These are phyloP conservation scores for Alternaria conjuncta DNA, from an alignment of 2,329 filamentous ascomycete genomes.

Conservation along the genomic window DNA sequence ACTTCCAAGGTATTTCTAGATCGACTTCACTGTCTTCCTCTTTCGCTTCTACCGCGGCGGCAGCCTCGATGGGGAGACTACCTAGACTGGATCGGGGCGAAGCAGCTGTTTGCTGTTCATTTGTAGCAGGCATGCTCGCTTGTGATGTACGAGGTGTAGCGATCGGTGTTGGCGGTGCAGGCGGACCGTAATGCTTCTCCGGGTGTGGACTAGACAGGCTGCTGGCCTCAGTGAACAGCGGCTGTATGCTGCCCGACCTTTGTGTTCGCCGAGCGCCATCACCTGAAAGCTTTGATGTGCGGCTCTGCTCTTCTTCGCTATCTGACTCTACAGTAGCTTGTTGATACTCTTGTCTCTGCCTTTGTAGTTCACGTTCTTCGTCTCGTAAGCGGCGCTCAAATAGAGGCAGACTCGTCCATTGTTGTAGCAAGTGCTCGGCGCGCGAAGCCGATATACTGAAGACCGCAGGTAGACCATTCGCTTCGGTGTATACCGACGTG, in stretches of 20 bases:
- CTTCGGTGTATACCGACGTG: slow-evolving; percentile 23
- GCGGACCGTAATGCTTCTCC: slow-evolving; percentile 23
- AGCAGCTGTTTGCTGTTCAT: slow-evolving; percentile 15
- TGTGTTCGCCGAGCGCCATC: slow-evolving; percentile 17
- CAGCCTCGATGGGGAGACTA: slow-evolving; percentile 37
- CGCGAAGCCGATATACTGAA: slow-evolving; percentile 32
- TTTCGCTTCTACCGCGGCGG: slow-evolving; percentile 40
- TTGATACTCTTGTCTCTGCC: slow-evolving; percentile 33
- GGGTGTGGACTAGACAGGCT: slow-evolving; percentile 29
- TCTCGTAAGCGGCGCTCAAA: slow-evolving; percentile 38
- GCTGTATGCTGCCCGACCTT: slow-evolving; percentile 31
- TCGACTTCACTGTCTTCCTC: slow-evolving; percentile 39
- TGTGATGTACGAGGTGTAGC: slow-evolving; percentile 34
- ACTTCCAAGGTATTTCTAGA: slow-evolving; percentile 46
- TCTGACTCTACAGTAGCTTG: slow-evolving; percentile 46
- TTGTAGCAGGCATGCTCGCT: slow-evolving; percentile 17
- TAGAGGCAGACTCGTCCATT: slow-evolving; percentile 43
- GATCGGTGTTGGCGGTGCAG: slow-evolving; percentile 34
- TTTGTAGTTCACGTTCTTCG: slow-evolving; percentile 27
- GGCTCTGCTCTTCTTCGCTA: slow-evolving; percentile 36
- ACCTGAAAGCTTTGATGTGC: slow-evolving; percentile 16
- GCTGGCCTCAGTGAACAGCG: slow-evolving; percentile 37
- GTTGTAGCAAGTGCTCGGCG: slow-evolving; percentile 35
- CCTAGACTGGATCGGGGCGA: slow-evolving; percentile 36
- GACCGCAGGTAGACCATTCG: slow-evolving; percentile 31